Percentiles rank a stretch among this genome's conserved stretches.
phyloP scores from a whole-genome alignment of 768 basidiomycete genomes.

The Naganishia randhawae region DNA sequence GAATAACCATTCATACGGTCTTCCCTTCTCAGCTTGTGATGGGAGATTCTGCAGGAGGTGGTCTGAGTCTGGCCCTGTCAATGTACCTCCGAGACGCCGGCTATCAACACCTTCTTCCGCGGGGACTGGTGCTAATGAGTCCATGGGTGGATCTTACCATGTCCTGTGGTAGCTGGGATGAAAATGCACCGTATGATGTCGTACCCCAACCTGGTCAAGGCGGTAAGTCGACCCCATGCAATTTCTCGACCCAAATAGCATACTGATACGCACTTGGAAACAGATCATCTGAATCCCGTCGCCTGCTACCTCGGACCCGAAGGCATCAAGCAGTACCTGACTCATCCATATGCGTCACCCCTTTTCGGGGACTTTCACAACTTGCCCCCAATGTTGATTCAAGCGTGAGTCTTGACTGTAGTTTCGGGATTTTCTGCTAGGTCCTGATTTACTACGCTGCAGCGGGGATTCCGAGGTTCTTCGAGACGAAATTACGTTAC shows the following conservation, averaged over 20 bases:
- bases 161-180: slow-evolving; percentile 98
- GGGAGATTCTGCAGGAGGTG: slow-evolving; percentile 93
- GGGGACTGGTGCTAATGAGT: slow-evolving; percentile 81
- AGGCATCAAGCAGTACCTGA: slow-evolving; percentile 70
- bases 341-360: slow-evolving; percentile 90
- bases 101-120: slow-evolving; percentile 66
- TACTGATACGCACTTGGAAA: slow-evolving; percentile 38
- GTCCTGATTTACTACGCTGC: slow-evolving; percentile 53
- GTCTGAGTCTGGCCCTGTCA: slow-evolving; percentile 72
- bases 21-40: slow-evolving; percentile 45
- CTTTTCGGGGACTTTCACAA: slow-evolving; percentile 84
- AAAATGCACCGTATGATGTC: slow-evolving; percentile 61
- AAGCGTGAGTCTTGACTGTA: slow-evolving; percentile 24
- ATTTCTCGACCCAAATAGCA: too few relatives aligned
- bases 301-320: slow-evolving; percentile 76
- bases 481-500: slow-evolving; percentile 83
- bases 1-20: background rate
- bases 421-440: background rate
- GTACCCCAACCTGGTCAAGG: slow-evolving; percentile 48
- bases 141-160: slow-evolving; percentile 98
- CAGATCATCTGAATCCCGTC: slow-evolving; percentile 88
- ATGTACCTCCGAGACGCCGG: slow-evolving; percentile 92
- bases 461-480: slow-evolving; percentile 91
- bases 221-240: too few relatives aligned
- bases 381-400: slow-evolving; percentile 72